Base-by-base conservation (phyloP, 1,139 yeast species). In the Saccharomyces hybrid region DNA sequence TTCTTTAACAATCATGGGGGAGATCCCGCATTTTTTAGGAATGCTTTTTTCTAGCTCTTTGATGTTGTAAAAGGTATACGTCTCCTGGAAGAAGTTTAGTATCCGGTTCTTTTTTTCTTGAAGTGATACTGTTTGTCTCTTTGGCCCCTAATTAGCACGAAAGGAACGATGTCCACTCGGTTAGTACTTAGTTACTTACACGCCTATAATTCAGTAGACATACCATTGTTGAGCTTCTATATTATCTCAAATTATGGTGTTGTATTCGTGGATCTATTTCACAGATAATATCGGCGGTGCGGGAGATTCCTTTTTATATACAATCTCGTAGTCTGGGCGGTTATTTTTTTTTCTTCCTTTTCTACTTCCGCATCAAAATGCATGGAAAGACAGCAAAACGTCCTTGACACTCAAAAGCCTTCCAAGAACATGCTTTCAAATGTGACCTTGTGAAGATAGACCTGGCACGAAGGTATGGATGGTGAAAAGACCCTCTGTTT, bases 1-100 rank as follows among this genome's bases (percentile, higher is more conserved):
- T 11, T 77, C 82, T 58, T 80, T 80, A 51, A 79, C 77, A 54
- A 77, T 76, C 79, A 79, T 79, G 0, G 79, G 64, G 14, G 78
- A 73, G 1, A 65, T 59, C 0, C 81, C 81, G 54, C 67, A 65
- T 47, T 61, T 69, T 62, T 78, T 79, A 8, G 78, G 74, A 4
- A 75, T 81, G 28, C 67, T 62, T 14, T 75, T 68, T 62, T 81
- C 84, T 31, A 80, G 62, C 55, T 81, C 85, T 58, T 79, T 81
- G 59, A 78, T 72, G 54, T 74, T 78, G 63, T 73, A 79, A 59
- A 78, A 78, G 5, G 68, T 61, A 55, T 72, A 75, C 1, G 70
- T 66, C 26, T 66, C 68, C 27, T 73, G 74, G 59, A 80, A 76
- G 68, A 78, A 79, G 16, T 70, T 60, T 8, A 76, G 62, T 5